Base-by-base conservation (phyloP, 176 grass and related monocot genomes). In the Paspalum vaginatum region DNA sequence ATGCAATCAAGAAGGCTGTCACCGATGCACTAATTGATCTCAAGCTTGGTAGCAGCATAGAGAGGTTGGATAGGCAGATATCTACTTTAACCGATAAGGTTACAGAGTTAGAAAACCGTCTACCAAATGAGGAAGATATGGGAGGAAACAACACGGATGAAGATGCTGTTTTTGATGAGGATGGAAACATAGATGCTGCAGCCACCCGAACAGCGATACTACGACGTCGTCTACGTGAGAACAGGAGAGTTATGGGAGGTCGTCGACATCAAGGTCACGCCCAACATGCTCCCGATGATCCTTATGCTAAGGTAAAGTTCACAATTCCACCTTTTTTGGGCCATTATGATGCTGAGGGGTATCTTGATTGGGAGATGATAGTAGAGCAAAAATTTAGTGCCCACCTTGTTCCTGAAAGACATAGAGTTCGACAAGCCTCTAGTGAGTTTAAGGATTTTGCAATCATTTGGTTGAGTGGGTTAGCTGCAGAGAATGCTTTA, bases 401-500 rank as follows among this genome's bases (percentile, higher is more conserved):
- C 49, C 49, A 52, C 12, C 49, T 15, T 15, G 49, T 52, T 15
- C 49, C 48, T 15, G 12, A 52, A 52, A 13, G 12, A 57, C 55
- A 21, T 58, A 58, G 55, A 58, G 55, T 58, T 58, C 4, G 55
- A 58, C 55, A 58, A 58, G 55, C n/a, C 55, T 22, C n/a, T 58
- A 58, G 55, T 58, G 55, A 58, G 18, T 58, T 58, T 22, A 58
- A 58, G n/a, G 18, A 58, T 58, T 58, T 58, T 58, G 55, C 55
- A 22, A 58, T 58, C 14, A 58, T 58, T 22, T 58, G 55, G 43
- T 45, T 0, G 43, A 45, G 43, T 45, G 4, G 43, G 43, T 45
- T 45, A 45, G 43, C 5, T 45, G 43, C 4, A 45, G 43, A 45
- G 43, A 45, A 45, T 45, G 43, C 32, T 32, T 32, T 32, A 32